Percentiles rank a stretch among this genome's conserved stretches.
Conservation (phyloP, 2,329 filamentous ascomycete genomes). For the Teratosphaeria nubilosa region DNA sequence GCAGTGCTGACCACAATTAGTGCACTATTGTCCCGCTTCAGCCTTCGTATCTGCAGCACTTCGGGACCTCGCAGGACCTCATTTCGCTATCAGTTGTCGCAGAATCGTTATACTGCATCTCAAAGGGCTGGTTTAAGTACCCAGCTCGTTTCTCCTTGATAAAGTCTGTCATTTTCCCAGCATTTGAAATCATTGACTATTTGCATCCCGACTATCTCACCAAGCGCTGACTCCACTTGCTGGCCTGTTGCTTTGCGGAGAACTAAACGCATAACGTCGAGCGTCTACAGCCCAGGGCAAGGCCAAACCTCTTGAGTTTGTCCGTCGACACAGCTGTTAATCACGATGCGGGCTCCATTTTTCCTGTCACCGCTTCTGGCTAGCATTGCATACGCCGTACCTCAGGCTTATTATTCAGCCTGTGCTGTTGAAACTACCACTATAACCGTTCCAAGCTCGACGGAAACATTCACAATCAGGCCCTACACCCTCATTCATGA, state of each 20-base stretch:
- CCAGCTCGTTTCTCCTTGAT: neutral
- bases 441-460: conserved; percentile 20
- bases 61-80: neutral
- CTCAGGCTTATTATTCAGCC: conserved; percentile 11
- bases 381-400: conserved; percentile 15
- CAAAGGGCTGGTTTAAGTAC: neutral
- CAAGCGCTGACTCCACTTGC: neutral
- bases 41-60: neutral
- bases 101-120: neutral
- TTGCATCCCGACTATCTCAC: neutral
- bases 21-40: neutral
- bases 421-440: conserved; percentile 19
- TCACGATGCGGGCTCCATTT: neutral
- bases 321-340: neutral
- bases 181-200: neutral
- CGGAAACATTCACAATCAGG: conserved; percentile 19
- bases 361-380: conserved; percentile 10
- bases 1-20: neutral
- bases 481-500: conserved; percentile 13
- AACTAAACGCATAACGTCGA: neutral
- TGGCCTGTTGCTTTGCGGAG: neutral
- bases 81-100: neutral
- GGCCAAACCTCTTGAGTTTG: no score
- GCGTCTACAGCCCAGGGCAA: no score
- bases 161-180: neutral